These are phyloP conservation scores for Anaeromyces robustus DNA, from an alignment of 192 early-diverging fungal genomes.

Conservation along the genomic window DNA sequence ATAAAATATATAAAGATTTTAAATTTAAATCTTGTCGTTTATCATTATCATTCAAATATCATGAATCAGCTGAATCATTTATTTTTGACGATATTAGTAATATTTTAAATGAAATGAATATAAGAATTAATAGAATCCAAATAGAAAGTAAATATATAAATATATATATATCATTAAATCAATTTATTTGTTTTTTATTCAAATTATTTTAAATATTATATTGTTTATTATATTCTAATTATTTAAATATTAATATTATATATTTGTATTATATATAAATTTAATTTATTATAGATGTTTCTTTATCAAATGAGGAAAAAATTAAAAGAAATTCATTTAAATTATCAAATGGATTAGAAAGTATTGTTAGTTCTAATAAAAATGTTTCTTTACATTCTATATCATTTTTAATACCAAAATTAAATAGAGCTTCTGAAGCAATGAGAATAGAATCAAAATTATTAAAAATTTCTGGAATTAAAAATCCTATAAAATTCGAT, in stretches of 20 bases:
- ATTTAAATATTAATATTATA: too few species aligned
- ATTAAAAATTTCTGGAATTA: neutral
- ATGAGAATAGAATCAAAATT: neutral
- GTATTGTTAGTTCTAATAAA: neutral
- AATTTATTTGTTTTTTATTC: too few species aligned
- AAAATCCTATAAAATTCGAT: neutral
- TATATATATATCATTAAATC: too few species aligned
- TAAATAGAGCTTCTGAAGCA: neutral
- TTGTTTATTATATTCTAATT: too few species aligned
- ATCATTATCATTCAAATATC: neutral
- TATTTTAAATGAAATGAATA: neutral
- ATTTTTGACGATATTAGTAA: neutral
- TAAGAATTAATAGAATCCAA: neutral
- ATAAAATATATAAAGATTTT: neutral
- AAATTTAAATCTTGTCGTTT: neutral
- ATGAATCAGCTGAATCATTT: neutral
- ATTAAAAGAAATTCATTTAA: neutral
- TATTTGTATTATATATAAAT: too few species aligned
- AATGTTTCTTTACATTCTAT: neutral
- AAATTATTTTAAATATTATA: too few species aligned
- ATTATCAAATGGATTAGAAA: neutral
- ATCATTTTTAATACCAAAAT: neutral
- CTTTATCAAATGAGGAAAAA: neutral
- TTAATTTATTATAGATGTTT: neutral
- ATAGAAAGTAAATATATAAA: neutral